These are phyloP conservation scores for Cercospora sojina DNA, from an alignment of 2,329 filamentous ascomycete species.

Conservation along the genomic window DNA sequence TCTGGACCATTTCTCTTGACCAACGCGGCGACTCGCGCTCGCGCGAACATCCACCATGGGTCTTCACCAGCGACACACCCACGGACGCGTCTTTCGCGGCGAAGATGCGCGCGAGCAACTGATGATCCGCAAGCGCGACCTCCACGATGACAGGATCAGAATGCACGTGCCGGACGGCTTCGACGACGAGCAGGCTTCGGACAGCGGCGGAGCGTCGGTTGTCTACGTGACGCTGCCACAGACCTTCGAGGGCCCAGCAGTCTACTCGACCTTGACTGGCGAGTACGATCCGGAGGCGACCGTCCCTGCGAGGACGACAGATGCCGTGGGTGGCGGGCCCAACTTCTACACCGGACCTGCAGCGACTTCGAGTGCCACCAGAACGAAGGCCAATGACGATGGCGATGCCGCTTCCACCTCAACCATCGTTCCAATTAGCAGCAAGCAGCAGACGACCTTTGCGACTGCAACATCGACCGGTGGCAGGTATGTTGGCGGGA, in stretches of 20 bases:
- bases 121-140: constrained; percentile 31
- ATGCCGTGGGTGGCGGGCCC: constrained; percentile 18
- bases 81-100: constrained; percentile 34
- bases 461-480: constrained; percentile 22
- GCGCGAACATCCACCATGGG: constrained; percentile 28
- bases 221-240: constrained; percentile 55
- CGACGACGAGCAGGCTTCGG: constrained; percentile 16
- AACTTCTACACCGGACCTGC: constrained; percentile 19
- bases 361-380: constrained; percentile 15
- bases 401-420: constrained; percentile 14
- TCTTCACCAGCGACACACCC: constrained; percentile 33
- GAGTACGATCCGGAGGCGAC: constrained; percentile 14
- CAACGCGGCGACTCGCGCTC: not conserved
- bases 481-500: constrained; percentile 21
- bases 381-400: constrained; percentile 6
- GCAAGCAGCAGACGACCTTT: constrained; percentile 18
- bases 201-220: constrained; percentile 38
- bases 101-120: constrained; percentile 30
- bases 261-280: constrained; percentile 33
- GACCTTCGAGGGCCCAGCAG: constrained; percentile 52
- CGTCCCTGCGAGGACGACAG: constrained; percentile 19
- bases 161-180: constrained; percentile 33
- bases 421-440: constrained; percentile 19
- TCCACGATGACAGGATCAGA: constrained; percentile 27
- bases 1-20: constrained; percentile 2